Evolutionary conservation across 208 protist species (phyloP).

Genomic region (Pavlovales sp.): DNA sequence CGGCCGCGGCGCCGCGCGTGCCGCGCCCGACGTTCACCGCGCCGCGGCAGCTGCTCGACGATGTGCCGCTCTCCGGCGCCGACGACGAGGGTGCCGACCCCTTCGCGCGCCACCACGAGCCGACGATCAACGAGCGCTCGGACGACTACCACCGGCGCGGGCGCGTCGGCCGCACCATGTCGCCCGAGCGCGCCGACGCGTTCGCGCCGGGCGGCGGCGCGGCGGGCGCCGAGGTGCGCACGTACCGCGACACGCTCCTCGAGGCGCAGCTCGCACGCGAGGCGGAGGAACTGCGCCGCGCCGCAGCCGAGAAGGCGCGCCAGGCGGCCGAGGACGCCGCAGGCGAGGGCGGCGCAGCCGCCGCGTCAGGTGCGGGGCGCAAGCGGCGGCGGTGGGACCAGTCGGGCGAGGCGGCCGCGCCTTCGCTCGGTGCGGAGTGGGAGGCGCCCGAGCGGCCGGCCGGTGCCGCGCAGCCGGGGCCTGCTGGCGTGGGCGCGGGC

Average conservation of each 20-base stretch:
- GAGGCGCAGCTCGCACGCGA: conserved; percentile 7
- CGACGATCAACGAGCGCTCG: conserved; percentile 51
- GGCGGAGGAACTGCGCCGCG: conserved; percentile 5
- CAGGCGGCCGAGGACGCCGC: background rate
- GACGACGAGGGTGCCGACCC: conserved; percentile 21
- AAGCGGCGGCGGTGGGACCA: conserved; percentile 42
- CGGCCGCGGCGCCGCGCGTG: background rate
- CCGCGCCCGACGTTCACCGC: conserved; percentile 23
- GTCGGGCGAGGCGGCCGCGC: background rate
- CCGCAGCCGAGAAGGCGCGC: conserved; percentile 38
- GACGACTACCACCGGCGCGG: conserved; percentile 57
- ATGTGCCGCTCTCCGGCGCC: background rate
- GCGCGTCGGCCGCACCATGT: conserved; percentile 49
- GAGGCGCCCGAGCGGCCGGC: background rate
- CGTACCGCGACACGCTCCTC: conserved; percentile 49
- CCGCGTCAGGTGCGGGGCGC: background rate
- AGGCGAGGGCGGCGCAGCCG: background rate
- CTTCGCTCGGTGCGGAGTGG: background rate
- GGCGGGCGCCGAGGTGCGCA: background rate
- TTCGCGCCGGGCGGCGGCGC: conserved; percentile 46
- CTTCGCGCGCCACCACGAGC: background rate
- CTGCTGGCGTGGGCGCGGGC: background rate
- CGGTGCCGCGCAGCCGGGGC: background rate
- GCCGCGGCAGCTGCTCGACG: conserved; percentile 30
- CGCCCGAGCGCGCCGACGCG: conserved; percentile 56